Evolutionary conservation across 1,284 basidiomycete species (phyloP), one percentile per base, ranked within the genome.

Genomic region (Melanopsichium pennsylvanicum): DNA sequence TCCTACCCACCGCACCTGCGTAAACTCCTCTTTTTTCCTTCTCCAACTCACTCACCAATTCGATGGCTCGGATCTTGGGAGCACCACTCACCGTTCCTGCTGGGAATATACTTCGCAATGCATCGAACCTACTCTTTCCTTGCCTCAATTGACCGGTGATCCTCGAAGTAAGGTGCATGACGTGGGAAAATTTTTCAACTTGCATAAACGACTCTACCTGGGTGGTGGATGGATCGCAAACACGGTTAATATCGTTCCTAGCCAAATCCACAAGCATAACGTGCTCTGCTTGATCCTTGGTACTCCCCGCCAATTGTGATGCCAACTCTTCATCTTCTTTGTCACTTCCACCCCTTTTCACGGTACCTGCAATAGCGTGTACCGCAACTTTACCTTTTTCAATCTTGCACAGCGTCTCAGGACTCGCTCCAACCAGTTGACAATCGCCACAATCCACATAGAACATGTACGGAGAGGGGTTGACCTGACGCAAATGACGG

Each of bases 381-480:
- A 97, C 97, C 81, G 87, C 95, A 11, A 99, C 96, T 66, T 92
- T 90, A 72, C 86, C 87, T 7, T 68, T 61, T 81, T 93, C 89
- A 22, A 99, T 93, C 82, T 95, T 97, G 84, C 96, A 98, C 12
- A 99, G 84, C 15, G 95, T 97, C 83, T 99, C 96, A 0, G 96
- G 96, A 72, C 92, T 95, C 1, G 96, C 96, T 10, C 96, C 96
- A 13, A 98, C 93, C 27, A 99, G 85, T 82, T 97, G 93, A 10
- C 93, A 82, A 55, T 92, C 92, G 8, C 92, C 91, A 29, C 70
- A 75, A 76, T 98, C 92, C 68, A 99, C 82, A 82, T 95, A 99
- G 83, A 96, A 99, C 95, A 97, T 98, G 83, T 99, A 98, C 5
- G 96, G 96, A 50, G 91, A 94, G 0, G 96, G 96, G 80, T 99